Conservation (phyloP, 2,329 filamentous ascomycete genomes). For the Penicillium sp. region DNA sequence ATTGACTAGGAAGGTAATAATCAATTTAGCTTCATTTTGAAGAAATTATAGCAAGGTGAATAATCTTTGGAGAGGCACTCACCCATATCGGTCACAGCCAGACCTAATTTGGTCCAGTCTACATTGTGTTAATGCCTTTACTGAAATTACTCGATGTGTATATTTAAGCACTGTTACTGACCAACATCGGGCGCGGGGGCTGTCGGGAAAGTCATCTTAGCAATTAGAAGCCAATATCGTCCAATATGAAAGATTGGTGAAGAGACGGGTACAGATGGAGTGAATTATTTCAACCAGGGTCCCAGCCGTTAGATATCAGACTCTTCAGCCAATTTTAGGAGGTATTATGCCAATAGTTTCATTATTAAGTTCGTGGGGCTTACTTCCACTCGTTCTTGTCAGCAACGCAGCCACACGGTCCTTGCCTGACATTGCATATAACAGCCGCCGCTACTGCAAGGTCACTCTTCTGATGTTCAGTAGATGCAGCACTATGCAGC, state of each 20-base stretch:
- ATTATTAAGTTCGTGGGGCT: background rate
- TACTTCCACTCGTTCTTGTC: background rate
- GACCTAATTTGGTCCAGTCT: conserved; percentile 2
- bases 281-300: background rate
- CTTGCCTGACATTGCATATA: background rate
- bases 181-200: background rate
- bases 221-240: background rate
- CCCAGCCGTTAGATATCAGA: background rate
- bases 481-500: background rate
- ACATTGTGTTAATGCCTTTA: background rate
- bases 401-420: background rate
- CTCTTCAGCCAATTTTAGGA: background rate
- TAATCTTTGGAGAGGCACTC: background rate
- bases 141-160: background rate
- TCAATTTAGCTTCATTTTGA: background rate
- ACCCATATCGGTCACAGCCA: conserved; percentile 2
- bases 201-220: conserved; percentile 1
- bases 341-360: background rate
- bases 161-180: background rate
- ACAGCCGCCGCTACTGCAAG: background rate
- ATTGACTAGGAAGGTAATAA: background rate
- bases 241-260: background rate
- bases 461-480: background rate
- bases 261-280: background rate
- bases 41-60: background rate